Conservation (phyloP, 1,284 basidiomycete genomes). For the Apiotrichum sp. region DNA sequence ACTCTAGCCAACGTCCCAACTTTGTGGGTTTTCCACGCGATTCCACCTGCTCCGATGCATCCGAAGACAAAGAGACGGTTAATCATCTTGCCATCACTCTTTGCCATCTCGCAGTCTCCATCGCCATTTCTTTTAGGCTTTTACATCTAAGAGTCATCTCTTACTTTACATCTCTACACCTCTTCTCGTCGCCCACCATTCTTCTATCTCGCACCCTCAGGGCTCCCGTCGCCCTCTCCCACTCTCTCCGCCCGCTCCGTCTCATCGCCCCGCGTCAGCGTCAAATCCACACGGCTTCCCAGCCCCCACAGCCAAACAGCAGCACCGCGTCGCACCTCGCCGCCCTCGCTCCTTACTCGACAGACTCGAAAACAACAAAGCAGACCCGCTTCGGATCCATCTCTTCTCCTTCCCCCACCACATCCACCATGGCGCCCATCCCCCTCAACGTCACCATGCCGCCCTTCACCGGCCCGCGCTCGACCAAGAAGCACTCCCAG, state of each 20-base stretch:
- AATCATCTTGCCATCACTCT: not conserved
- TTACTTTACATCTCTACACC: not conserved
- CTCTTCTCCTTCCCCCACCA: not conserved
- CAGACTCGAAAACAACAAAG: not conserved
- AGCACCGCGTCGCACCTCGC: constrained; percentile 3
- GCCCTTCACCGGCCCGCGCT: constrained; percentile 35
- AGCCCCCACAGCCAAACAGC: not conserved
- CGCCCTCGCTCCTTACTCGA: constrained; percentile 2
- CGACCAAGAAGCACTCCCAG: constrained; percentile 57
- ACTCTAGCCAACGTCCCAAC: too few species aligned
- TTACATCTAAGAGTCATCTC: not conserved
- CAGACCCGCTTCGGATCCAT: constrained; percentile 4
- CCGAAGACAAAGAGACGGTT: not conserved
- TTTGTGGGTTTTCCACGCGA: too few species aligned
- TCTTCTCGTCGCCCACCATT: constrained; percentile 4
- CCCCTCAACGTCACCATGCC: constrained; percentile 38
- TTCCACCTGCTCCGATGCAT: too few species aligned
- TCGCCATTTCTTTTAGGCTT: not conserved
- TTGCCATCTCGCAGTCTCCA: not conserved
- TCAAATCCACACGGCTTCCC: not conserved
- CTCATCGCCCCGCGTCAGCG: not conserved
- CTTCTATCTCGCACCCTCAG: not conserved
- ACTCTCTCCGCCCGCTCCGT: not conserved
- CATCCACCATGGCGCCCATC: constrained; percentile 51
- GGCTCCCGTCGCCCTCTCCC: not conserved